These are phyloP conservation scores for thale cress (Arabidopsis thaliana) DNA, from an alignment of 345 rosid species.

Conservation along the genomic window TAIR10.1 NC_003075.7:7597001-7597500, in stretches of 20 bases:
- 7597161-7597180: not conserved
- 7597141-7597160: not conserved
- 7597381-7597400: not conserved
- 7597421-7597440: too few relatives aligned
- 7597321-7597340: not conserved
- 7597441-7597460: not conserved
- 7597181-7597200: not conserved
- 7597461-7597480: not conserved
- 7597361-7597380: not conserved
- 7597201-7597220: too few relatives aligned
- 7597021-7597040: not conserved
- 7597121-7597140: not conserved
- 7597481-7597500: not conserved
- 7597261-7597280: not conserved
- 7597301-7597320: not conserved
- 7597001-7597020: slow-evolving; percentile 7
- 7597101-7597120: not conserved
- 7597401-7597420: too few relatives aligned
- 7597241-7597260: slow-evolving; percentile 1
- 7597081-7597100: not conserved
- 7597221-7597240: not conserved
- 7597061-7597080: not conserved
- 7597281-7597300: not conserved
- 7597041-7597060: not conserved
- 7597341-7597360: not conserved